Evolutionary conservation across 2,329 filamentous ascomycete species (phyloP), one percentile per base, ranked within the genome.

Genomic region (Rosellinia necatrix): DNA sequence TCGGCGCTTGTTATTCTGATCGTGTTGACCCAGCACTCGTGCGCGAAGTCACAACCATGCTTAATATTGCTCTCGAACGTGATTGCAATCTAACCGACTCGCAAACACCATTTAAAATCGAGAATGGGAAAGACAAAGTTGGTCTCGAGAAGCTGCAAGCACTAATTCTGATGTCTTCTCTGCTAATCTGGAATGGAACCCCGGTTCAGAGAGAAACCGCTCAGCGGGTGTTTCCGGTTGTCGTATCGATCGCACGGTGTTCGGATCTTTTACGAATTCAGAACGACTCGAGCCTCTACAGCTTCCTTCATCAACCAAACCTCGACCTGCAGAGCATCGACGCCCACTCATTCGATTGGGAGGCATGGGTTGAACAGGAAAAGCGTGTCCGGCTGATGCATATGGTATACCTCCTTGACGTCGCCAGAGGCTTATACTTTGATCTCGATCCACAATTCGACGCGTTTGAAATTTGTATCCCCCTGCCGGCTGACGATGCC

Each of bases 1-100:
- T 90, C 64, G 89, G 89, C 32, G 88, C 88, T 35, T 88, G 89
- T 54, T 92, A 91, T 72, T 90, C 88, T 48, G 80, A 88, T 50
- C 79, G 79, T 58, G 74, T 89, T 37, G 56, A 59, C 75, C 78
- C 24, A 72, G 85, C 40, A 75, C 78, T 58, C 79, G 85, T 88
- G 61, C 84, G 88, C 59, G 82, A 85, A 68, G 78, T 90, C 71
- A 89, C 88, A 79, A 82, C 88, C 56, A 78, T 83, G 48, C 76
- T 87, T 29, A 83, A 83, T 61, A 69, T 77, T 19, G 82, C 82
- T 8, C 77, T 90, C 37, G 76, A 86, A 64, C 78, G 79, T 43
- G 83, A 84, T 46, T 69, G 83, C 77, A 71, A 76, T 71, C 54
- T 78, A 73, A 53, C 68, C 40, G 71, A 71, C 21, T 63, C 71